phyloP scores from a whole-genome alignment of 768 basidiomycete species.

The Amyloporia xantha region DNA sequence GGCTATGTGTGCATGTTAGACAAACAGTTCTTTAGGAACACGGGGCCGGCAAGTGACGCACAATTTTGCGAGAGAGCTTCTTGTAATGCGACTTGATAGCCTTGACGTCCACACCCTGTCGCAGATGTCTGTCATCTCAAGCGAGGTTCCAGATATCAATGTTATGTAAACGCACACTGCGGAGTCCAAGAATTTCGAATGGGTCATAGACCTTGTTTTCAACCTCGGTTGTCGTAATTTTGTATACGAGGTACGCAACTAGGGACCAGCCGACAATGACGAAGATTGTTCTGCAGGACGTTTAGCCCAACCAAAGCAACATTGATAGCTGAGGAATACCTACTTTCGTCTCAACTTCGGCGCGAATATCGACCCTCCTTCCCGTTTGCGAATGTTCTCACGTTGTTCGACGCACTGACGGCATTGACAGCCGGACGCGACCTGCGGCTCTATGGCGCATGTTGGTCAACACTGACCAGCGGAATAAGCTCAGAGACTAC shows the following conservation, averaged over 20 bases:
- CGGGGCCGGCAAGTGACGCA: conserved; percentile 32
- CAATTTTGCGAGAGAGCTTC: conserved; percentile 83
- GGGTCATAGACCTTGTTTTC: conserved; percentile 84
- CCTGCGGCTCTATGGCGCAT: conserved; percentile 6
- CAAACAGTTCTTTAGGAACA: too few relatives aligned
- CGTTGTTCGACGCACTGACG: conserved; percentile 53
- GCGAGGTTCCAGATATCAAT: neutral
- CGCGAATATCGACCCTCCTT: conserved; percentile 40
- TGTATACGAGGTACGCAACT: conserved; percentile 63
- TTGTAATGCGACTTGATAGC: conserved; percentile 96
- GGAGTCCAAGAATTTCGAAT: conserved; percentile 86
- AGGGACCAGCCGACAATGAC: conserved; percentile 68
- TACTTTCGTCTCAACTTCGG: conserved; percentile 48
- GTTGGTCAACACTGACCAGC: too few relatives aligned
- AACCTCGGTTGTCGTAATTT: conserved; percentile 47
- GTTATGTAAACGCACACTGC: conserved; percentile 39
- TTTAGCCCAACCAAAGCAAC: conserved; percentile 1
- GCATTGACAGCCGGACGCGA: conserved; percentile 50
- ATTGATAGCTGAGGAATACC: conserved; percentile 17
- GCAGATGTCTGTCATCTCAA: neutral
- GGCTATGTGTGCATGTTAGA: conserved; percentile 45
- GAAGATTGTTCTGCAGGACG: conserved; percentile 43
- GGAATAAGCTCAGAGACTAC: too few relatives aligned
- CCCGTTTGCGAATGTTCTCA: conserved; percentile 34
- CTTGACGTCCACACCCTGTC: conserved; percentile 66